Evolutionary conservation across 345 rosid species (phyloP), one percentile per base, ranked within the genome.

Genomic region (Populus alba): DNA sequence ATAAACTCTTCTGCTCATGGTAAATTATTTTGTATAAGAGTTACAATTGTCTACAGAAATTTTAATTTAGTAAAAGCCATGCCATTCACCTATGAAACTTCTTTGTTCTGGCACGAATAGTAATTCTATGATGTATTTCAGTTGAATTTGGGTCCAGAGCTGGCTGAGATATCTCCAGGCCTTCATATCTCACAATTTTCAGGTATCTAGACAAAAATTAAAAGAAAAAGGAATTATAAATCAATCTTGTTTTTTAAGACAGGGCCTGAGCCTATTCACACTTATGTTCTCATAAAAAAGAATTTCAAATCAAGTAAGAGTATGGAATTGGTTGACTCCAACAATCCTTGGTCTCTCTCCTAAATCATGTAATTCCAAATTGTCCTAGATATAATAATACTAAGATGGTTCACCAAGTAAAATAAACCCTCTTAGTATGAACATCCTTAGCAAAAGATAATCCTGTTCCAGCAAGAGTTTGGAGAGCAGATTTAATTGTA

Each of bases 111-210:
- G 97, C 82, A n/a, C 99, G 95, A 55, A 94, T 84, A 45, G 99
- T 96, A 72, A 96, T 89, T 80, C 98, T 86, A 81, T 96, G 99
- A 81, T 96, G 99, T 88, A 96, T 95, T 73, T 88, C 94, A 1
- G 99, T 91, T 33, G 98, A 96, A 83, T 96, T 91, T 29, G 97
- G 98, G 70, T 91, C 93, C 75, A 96, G 81, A 47, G 99, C 99
- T 20, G 99, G 99, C 85, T 96, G 99, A 77, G 99, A 96, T 80
- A 96, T 96, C 91, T 96, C 97, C 61, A 96, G 78, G 55, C 97
- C 97, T 68, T 88, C 98, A 1, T 88, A 75, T 83, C 83, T 92
- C 74, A 92, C 92, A 80, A 96, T 90, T 65, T 75, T 43, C 77
- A 96, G 78, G 90, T 96, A 96, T 77, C 99, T 96, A 89, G 33